Base-by-base conservation (phyloP, 2,329 filamentous ascomycete genomes). In the Talaromyces sp. region DNA sequence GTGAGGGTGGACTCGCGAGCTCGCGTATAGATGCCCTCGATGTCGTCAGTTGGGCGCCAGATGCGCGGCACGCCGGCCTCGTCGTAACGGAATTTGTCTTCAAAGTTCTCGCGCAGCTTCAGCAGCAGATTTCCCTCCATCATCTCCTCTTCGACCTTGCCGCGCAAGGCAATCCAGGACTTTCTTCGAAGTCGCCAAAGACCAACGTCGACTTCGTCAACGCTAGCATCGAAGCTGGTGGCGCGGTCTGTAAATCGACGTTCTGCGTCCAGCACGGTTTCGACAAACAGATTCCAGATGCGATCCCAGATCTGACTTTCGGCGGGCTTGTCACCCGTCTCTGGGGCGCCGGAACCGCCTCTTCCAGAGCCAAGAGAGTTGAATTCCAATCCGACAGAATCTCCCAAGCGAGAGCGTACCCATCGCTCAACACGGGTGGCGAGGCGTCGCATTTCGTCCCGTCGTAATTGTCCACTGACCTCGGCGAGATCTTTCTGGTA, bases 61-160 rank as follows among this genome's bases (percentile, higher is more conserved):
- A 99, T 96, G 62, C 95, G 85, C 5, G 95, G 95, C 4, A 99
- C 95, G 27, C 95, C 95, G 7, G 87, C 87, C 62, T 97, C 93
- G 69, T 99, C 95, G 70, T 99, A 99, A 65, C 95, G 89, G 84
- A 99, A 99, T 77, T 96, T 97, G 79, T 99, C 95, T 77, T 99
- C 95, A 67, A 99, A 99, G 79, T 97, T 98, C 76, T 99, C 95
- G 38, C 95, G 87, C 56, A 99, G 85, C 80, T 99, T 99, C 67
- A 98, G 82, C 35, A 98, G 80, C 58, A 99, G 87, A 71, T 98
- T 99, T 69, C 93, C 93, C 78, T 98, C 95, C 87, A 96, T 96
- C 71, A 97, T 91, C 77, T 99, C 95, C 71, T 99, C 95, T 38
- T 98, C 93, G 64, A 99, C 89, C 80, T 91, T 95, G 62, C 91